Evolutionary conservation across 306 rosid genomes (phyloP), one percentile per base, ranked within the genome.

Genomic region (Fragaria nilgerrensis): DNA sequence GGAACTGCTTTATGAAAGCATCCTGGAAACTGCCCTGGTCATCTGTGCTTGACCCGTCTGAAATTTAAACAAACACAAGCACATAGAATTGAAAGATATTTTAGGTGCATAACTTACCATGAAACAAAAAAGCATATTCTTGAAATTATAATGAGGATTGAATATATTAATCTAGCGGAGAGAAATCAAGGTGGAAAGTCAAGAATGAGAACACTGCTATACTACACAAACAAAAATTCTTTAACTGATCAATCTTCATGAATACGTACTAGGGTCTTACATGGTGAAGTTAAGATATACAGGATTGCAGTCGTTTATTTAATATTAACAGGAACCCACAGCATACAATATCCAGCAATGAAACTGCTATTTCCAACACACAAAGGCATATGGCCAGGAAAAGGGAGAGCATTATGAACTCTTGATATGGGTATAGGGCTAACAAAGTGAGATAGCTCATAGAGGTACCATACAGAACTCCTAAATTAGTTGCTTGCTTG

Each of bases 21-120:
- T 89, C 92, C 71, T 86, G 89, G 85, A 85, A 89, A 79, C 41
- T 83, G 50, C 91, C 91, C 1, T 78, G 81, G 25, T 86, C 97
- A 44, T 91, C 97, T 0, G 93, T 68, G 75, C 86, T 87, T 8
- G 97, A 87, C 9, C 85, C 92, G 4, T 91, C 99, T 95, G 89
- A 77, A 79, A 85, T 61, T 37, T 79, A 64, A 84, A 20, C 27
- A 29, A 36, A 78, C 68, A 17, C 25, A 73, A 70, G 81, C 67
- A 70, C 53, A 64, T 52, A 71, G 47, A 72, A 70, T 25, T 77
- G 55, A 10, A 32, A 59, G 77, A 56, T 23, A 69, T 45, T 32
- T 23, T 22, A 12, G 65, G 61, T 70, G 25, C 74, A 50, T 23
- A 15, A 44, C 27, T 37, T 47, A 47, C 50, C 75, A 62, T 71